Base-by-base conservation (phyloP, 2,329 filamentous ascomycete genomes). In the Xylaria sp. region DNA sequence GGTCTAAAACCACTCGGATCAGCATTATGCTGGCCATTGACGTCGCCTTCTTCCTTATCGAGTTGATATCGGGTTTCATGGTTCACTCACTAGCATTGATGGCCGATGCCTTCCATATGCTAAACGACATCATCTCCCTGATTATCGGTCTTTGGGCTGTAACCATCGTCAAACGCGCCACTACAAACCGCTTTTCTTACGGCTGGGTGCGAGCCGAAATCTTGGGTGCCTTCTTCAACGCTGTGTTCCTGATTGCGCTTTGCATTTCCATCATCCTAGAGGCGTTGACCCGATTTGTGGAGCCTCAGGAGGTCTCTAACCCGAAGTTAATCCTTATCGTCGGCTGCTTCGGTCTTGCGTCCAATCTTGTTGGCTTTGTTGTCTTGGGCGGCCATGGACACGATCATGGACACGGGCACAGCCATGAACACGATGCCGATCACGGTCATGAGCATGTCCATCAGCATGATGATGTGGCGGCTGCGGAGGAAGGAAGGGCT, bases 171-270 rank as follows among this genome's bases (percentile, higher is more conserved):
- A 92, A 92, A 78, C 89, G 92, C 75, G 92, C 90, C 71, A 92
- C 90, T 0, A 96, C 94, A 9, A 94, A 97, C 75, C 92, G 91
- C 79, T 99, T 96, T 78, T 97, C 96, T 17, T 99, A 97, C 79
- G 96, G 96, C 64, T 99, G 94, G 92, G 91, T 98, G 84, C 93
- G 96, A 73, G 96, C 96, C 39, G 96, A 99, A 84, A 98, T 97
- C 11, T 86, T 99, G 5, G 96, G 96, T 76, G 96, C 96, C 54
- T 90, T 98, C 74, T 93, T 98, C 81, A 99, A 99, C 76, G 96
- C 96, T 72, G 95, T 98, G 51, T 99, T 99, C 83, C 86, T 99
- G 50, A 96, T 99, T 76, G 96, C 96, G 7, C 87, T 99, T 9
- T 99, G 96, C 81, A 85, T 99, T 63, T 96, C 95, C 57, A 99